Evolutionary conservation across 2,329 filamentous ascomycete genomes (phyloP), one percentile per base, ranked within the genome.

Genomic region (Colletotrichum costaricense): DNA sequence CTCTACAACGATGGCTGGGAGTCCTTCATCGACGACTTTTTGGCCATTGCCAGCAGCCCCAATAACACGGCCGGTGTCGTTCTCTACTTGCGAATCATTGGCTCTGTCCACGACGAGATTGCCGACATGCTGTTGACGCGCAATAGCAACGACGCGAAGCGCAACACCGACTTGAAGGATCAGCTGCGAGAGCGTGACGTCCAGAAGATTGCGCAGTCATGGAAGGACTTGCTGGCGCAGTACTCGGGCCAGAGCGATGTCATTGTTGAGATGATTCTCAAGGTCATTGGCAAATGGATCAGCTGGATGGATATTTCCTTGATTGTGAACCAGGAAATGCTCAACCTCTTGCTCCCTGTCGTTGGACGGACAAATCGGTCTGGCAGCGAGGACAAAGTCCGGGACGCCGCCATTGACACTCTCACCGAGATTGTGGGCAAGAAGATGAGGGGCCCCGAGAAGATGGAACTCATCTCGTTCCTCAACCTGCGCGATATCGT

Each of bases 291-390:
- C 49, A 97, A 96, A 82, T 99, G 97, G 96, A 95, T 98, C 74
- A 97, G 95, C 88, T 99, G 97, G 97, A 97, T 97, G 79, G 97
- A 98, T 80, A 98, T 99, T 78, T 94, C 93, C 63, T 87, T 99
- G 70, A 92, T 99, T 57, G 94, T 99, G 78, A 97, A 97, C 82
- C 91, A 95, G 80, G 90, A 93, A 67, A 97, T 98, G 89, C 91
- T 98, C 78, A 92, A 90, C 80, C 89, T 95, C 62, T 88, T 99
- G 72, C 93, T 98, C 79, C 93, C 97, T 76, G 90, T 98, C 76
- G 93, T 97, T 69, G 94, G 94, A n/a, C 93, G 93, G 82, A 87
- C 91, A 79, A 89, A 91, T 81, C 80, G 88, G 75, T 83, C 88
- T 78, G 84, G 90, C 78, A 82, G 89, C 80, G 87, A 93, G 84